Percentiles rank a stretch among this genome's conserved stretches.
phyloP scores from a whole-genome alignment of 352 stramenopile species.

The Pythium aristosporum region DNA sequence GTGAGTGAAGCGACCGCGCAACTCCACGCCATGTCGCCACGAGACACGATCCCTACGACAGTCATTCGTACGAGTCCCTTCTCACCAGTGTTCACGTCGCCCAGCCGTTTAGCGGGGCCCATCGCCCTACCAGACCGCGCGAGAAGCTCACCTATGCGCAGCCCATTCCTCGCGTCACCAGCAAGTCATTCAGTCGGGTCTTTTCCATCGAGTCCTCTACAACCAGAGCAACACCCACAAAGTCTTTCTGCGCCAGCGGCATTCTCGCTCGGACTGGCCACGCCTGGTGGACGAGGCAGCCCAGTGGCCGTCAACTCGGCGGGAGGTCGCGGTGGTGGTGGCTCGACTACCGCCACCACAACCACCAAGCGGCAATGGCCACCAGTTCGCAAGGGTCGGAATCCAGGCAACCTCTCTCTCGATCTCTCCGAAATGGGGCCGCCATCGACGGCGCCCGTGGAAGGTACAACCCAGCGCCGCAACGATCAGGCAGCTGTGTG shows the following conservation, averaged over 20 bases:
- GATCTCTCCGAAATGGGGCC: slow-evolving; percentile 80
- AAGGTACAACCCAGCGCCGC: slow-evolving; percentile 29
- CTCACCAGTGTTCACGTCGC: slow-evolving; percentile 24
- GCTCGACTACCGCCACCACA: slow-evolving; percentile 13
- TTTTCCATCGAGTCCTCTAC: slow-evolving; percentile 16
- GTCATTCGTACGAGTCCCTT: slow-evolving; percentile 21
- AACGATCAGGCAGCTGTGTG: slow-evolving; percentile 70
- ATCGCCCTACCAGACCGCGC: background rate
- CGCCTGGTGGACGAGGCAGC: background rate
- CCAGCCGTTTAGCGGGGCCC: slow-evolving; percentile 1
- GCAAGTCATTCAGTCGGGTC: background rate
- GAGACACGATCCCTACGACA: slow-evolving; percentile 17
- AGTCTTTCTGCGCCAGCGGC: slow-evolving; percentile 11
- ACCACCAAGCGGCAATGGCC: slow-evolving; percentile 45
- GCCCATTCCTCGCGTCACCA: slow-evolving; percentile 17
- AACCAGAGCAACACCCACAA: background rate
- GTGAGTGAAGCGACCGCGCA: slow-evolving; percentile 28
- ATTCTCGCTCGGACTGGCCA: slow-evolving; percentile 18
- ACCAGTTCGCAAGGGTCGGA: slow-evolving; percentile 55
- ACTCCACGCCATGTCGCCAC: slow-evolving; percentile 23
- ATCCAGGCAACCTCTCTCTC: slow-evolving; percentile 79
- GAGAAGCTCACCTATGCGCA: slow-evolving; percentile 14
- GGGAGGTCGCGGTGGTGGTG: slow-evolving; percentile 1
- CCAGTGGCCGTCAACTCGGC: background rate
- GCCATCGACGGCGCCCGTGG: slow-evolving; percentile 21